Conservation (phyloP, 495 filamentous ascomycete genomes). For the Xanthoparmelia taractica region DNA sequence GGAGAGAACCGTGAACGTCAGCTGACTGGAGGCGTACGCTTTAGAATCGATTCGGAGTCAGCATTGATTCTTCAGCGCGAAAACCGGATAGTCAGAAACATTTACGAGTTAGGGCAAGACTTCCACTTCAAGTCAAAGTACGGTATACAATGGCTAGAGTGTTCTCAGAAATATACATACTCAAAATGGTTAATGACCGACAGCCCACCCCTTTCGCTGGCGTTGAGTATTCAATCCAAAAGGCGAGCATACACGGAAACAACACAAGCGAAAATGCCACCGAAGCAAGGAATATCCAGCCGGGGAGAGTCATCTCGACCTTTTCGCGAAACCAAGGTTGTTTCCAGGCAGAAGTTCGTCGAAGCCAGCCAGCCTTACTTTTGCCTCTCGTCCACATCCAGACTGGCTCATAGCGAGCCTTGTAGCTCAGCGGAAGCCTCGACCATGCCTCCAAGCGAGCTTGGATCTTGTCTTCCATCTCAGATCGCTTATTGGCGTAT, state of each 20-base stretch:
- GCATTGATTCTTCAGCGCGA: not conserved
- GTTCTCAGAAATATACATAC: not conserved
- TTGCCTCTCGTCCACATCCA: constrained; percentile 32
- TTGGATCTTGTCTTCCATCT: constrained; percentile 19
- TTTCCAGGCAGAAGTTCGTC: constrained; percentile 18
- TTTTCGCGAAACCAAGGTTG: constrained; percentile 17
- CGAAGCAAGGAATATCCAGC: constrained; percentile 30
- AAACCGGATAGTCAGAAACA: not conserved
- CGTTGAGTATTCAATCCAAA: constrained; percentile 37
- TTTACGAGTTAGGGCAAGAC: not conserved
- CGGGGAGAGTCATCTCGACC: constrained; percentile 23
- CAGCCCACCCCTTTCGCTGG: constrained; percentile 38
- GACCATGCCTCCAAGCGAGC: constrained; percentile 16
- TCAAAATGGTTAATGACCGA: constrained; percentile 34
- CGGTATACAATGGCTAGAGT: not conserved
- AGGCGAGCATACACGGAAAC: constrained; percentile 34
- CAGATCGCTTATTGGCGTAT: not conserved
- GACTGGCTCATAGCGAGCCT: constrained; percentile 25
- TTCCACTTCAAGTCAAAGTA: not conserved
- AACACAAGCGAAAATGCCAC: constrained; percentile 28
- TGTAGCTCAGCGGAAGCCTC: constrained; percentile 19
- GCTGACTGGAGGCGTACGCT: constrained; percentile 36
- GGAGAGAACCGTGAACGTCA: constrained; percentile 33
- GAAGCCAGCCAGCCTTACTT: constrained; percentile 22
- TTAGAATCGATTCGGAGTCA: not conserved